Conservation (phyloP, 441 rosid species). For the Adansonia rubrostipa region DNA sequence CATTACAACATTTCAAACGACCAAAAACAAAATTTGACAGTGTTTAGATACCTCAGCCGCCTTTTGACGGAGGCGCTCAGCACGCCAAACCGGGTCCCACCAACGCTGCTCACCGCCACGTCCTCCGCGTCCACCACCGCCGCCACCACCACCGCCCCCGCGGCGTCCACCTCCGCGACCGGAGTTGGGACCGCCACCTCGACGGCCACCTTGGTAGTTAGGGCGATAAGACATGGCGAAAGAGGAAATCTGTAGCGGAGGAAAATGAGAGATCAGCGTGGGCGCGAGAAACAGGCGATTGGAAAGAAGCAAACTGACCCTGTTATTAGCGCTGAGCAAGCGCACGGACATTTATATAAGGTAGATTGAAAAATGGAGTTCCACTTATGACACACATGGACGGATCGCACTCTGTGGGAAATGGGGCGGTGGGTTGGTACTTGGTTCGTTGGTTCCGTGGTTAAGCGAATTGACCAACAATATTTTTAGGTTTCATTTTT, state of each 20-base stretch:
- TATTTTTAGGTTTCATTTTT: background rate
- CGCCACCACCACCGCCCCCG: conserved; percentile 43
- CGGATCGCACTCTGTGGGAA: conserved; percentile 14
- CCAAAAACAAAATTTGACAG: background rate
- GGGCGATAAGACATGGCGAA: conserved; percentile 73
- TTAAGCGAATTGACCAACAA: background rate
- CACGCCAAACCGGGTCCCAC: conserved; percentile 99
- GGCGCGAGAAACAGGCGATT: conserved; percentile 9
- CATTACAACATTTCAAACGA: background rate
- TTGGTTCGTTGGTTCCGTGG: background rate
- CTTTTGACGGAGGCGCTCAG: conserved; percentile 80
- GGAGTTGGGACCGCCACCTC: conserved; percentile 53
- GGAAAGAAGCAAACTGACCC: background rate
- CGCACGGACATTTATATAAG: conserved; percentile 23
- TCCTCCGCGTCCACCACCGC: conserved; percentile 48
- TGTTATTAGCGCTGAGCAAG: conserved; percentile 15
- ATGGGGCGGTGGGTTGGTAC: conserved; percentile 2
- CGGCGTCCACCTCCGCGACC: conserved; percentile 41
- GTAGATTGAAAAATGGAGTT: background rate
- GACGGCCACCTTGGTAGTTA: conserved; percentile 78
- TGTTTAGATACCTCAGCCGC: conserved; percentile 65
- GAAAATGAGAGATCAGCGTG: conserved; percentile 18
- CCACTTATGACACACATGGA: background rate
- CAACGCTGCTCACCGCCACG: conserved; percentile 95
- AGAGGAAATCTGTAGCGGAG: conserved; percentile 32